These are phyloP conservation scores for Colletotrichum incanum DNA, from an alignment of 2,329 filamentous ascomycete genomes.

Conservation along the genomic window DNA sequence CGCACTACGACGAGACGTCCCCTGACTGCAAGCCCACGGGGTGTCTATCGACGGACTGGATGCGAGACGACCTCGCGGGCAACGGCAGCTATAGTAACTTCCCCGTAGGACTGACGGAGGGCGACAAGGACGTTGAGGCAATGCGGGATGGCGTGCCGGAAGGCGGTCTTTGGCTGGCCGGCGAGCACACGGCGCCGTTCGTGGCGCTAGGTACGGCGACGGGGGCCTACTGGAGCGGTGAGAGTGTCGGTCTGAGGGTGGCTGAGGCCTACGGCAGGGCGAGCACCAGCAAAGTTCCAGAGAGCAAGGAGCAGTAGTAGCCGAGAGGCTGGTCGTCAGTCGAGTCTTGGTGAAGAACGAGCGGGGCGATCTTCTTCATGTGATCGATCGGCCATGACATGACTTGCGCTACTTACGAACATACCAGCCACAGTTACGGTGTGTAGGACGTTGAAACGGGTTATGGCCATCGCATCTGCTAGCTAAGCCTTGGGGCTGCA, in stretches of 20 bases:
- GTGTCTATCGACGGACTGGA: conserved; percentile 83
- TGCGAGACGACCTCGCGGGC: conserved; percentile 83
- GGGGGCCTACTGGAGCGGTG: conserved; percentile 93
- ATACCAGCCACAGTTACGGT: background rate
- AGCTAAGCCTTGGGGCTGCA: conserved; percentile 1
- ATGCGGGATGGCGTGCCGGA: conserved; percentile 76
- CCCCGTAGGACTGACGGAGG: conserved; percentile 79
- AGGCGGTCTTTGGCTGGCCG: conserved; percentile 85
- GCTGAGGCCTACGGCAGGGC: conserved; percentile 64
- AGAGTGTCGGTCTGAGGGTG: conserved; percentile 80
- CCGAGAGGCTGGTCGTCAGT: background rate
- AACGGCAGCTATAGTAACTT: conserved; percentile 91
- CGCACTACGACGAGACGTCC: conserved; percentile 71
- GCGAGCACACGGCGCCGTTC: conserved; percentile 93
- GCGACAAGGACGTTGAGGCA: conserved; percentile 79
- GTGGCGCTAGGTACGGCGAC: conserved; percentile 90
- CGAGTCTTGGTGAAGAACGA: background rate
- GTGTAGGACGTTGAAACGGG: background rate
- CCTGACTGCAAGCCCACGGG: conserved; percentile 74
- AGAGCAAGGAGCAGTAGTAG: conserved; percentile 7
- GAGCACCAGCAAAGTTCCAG: conserved; percentile 12
- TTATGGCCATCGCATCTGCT: conserved; percentile 16
- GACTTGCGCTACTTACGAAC: background rate
- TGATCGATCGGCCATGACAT: background rate
- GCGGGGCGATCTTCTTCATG: background rate